phyloP scores from a whole-genome alignment of 2,329 filamentous ascomycete genomes.

The Clarireedia sp. region DNA sequence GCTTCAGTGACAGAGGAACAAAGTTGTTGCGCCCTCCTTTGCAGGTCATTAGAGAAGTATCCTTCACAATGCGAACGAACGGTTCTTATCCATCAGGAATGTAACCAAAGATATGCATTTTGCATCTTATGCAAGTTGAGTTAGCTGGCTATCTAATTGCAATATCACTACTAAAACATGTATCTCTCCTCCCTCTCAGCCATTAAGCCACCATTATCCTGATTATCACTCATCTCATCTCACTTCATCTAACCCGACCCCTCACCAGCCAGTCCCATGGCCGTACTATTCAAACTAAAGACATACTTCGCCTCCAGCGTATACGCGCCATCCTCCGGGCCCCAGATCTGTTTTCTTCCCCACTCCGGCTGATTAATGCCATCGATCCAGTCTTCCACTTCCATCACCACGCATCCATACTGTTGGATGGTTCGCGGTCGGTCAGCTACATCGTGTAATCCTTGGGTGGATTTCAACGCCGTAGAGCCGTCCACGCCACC shows the following conservation, averaged over 20 bases:
- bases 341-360: constrained; percentile 61
- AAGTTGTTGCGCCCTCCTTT: too few relatives aligned
- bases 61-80: too few relatives aligned
- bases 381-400: constrained; percentile 91
- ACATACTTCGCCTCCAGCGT: constrained; percentile 54
- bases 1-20: too few relatives aligned
- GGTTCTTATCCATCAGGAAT: too few relatives aligned
- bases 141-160: too few relatives aligned
- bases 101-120: too few relatives aligned
- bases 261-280: not conserved
- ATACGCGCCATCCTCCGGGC: constrained; percentile 51
- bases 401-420: constrained; percentile 83
- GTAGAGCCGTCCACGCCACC: constrained; percentile 64
- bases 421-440: constrained; percentile 58
- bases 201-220: too few relatives aligned
- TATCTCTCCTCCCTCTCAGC: too few relatives aligned
- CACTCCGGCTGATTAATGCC: constrained; percentile 88
- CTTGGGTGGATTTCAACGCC: constrained; percentile 63
- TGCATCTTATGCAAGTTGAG: too few relatives aligned
- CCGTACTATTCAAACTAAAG: constrained; percentile 35
- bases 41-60: too few relatives aligned
- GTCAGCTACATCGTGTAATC: constrained; percentile 44
- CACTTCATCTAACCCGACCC: constrained; percentile 14
- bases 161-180: too few relatives aligned
- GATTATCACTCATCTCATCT: not conserved